Base-by-base conservation (phyloP, 2,329 filamentous ascomycete species). In the Fusarium euwallaceae region DNA sequence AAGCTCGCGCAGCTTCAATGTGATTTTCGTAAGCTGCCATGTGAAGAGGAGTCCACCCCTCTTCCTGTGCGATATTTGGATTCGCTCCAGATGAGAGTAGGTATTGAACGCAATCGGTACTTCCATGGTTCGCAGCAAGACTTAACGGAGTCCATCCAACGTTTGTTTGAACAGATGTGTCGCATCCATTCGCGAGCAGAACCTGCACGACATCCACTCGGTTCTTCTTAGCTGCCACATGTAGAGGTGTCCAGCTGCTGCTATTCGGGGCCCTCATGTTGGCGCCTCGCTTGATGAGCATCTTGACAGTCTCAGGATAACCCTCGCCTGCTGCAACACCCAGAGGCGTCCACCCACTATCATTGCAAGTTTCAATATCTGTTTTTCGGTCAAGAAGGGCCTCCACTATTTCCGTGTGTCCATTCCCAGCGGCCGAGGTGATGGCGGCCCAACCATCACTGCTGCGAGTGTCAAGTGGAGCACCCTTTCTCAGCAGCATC, bases 401-500 rank as follows among this genome's bases (percentile, higher is more conserved):
- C 22, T 60, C 56, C 32, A 60, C 36, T 14, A 60, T 36, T 20
- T 60, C 56, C 2, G 36, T 60, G 36, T 60, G 56, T 22, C 56
- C 56, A 22, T 60, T 60, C 1, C 56, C 56, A 20, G 56, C 56
- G 22, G 56, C 36, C 14, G 56, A 60, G 2, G 56, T 60, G 16
- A 60, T 60, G 3, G 56, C 56, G 4, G 56, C 17, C 56, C 56
- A 60, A 17, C 56, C 56, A n/a, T 60, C 56, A 1, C 9, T 48
- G 27, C 39, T 61, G 5, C 59, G 39, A 29, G 29, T 61, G 29
- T 48, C 59, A 2, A 61, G 39, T 14, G 39, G 59, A 24, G 59
- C 39, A n/a, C 59, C 59, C n/a, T 48, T 61, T 2, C 59, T 61
- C n/a, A 61, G 14, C 17, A 60, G 24, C 59, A 61, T 61, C 27